phyloP scores from a whole-genome alignment of 495 filamentous ascomycete genomes.

The Aspergillus coremiiformis region DNA sequence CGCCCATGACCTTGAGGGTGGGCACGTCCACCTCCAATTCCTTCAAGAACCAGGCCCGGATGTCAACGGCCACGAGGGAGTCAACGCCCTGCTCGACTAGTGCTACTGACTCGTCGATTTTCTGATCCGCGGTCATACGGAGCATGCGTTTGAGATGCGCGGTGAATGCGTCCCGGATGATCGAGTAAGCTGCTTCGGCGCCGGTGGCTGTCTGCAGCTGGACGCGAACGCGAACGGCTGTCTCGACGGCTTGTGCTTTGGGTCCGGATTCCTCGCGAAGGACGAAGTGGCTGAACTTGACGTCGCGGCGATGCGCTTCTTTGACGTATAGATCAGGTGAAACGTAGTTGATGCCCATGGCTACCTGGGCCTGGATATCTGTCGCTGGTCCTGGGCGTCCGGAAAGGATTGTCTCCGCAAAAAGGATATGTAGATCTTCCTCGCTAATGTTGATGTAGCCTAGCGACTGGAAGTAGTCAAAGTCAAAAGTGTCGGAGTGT shows the following conservation, averaged over 20 bases:
- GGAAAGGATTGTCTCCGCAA: constrained; percentile 6
- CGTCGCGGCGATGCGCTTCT: too few species aligned
- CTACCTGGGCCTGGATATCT: too few species aligned
- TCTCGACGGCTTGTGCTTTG: too few species aligned
- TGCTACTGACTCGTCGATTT: neutral
- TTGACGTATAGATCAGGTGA: too few species aligned
- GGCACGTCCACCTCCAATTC: constrained; percentile 21
- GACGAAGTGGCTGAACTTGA: too few species aligned
- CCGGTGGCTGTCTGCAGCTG: too few species aligned
- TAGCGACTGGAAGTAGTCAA: neutral
- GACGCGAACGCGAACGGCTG: too few species aligned
- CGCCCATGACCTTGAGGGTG: neutral
- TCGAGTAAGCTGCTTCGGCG: neutral
- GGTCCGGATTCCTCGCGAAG: too few species aligned
- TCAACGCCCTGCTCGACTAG: constrained; percentile 36
- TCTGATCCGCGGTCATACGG: neutral
- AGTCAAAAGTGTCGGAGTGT: neutral
- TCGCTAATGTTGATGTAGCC: constrained; percentile 23
- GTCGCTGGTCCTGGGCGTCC: too few species aligned
- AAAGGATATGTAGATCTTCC: constrained; percentile 40
- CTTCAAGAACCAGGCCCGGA: constrained; percentile 40
- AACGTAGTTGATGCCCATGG: too few species aligned
- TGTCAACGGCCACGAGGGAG: constrained; percentile 42
- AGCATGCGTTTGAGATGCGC: neutral
- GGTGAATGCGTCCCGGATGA: neutral